These are phyloP conservation scores for Phytophthora cryptogea DNA, from an alignment of 352 stramenopile genomes.

Conservation along the genomic window DNA sequence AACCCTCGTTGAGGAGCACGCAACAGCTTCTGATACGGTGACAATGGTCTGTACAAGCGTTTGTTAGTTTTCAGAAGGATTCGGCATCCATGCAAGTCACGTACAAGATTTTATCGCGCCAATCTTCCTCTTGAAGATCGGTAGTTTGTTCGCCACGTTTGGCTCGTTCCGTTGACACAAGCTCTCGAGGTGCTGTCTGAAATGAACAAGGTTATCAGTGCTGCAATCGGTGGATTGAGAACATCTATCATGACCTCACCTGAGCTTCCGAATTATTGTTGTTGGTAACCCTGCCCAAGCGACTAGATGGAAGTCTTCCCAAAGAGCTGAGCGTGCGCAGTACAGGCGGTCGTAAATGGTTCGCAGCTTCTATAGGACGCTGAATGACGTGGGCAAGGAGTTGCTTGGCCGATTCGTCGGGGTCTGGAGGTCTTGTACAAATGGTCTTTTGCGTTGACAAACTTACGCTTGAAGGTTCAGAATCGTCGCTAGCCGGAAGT, in stretches of 20 bases:
- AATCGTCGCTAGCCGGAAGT: not conserved
- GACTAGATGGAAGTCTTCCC: not conserved
- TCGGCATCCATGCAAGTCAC: constrained; percentile 6
- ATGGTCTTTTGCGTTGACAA: constrained; percentile 1
- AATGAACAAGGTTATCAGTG: not conserved
- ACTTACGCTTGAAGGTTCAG: not conserved
- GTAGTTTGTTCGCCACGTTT: not conserved
- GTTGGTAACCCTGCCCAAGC: constrained; percentile 11
- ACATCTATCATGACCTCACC: constrained; percentile 9
- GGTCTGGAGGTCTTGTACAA: constrained; percentile 11
- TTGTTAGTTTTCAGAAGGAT: constrained; percentile 5
- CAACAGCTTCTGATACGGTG: constrained; percentile 36
- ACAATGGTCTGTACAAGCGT: constrained; percentile 28
- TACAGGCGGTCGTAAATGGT: constrained; percentile 23
- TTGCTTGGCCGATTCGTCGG: constrained; percentile 27
- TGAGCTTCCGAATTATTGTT: constrained; percentile 26
- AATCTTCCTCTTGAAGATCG: constrained; percentile 38
- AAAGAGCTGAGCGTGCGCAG: constrained; percentile 12
- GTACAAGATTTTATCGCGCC: constrained; percentile 49
- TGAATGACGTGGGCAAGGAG: constrained; percentile 32
- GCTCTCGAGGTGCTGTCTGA: not conserved
- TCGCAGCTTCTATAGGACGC: constrained; percentile 27
- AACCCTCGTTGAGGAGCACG: constrained; percentile 17
- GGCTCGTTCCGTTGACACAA: not conserved
- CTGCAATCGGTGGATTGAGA: not conserved